phyloP scores from a whole-genome alignment of 441 rosid genomes.

The Viola pubescens region DNA sequence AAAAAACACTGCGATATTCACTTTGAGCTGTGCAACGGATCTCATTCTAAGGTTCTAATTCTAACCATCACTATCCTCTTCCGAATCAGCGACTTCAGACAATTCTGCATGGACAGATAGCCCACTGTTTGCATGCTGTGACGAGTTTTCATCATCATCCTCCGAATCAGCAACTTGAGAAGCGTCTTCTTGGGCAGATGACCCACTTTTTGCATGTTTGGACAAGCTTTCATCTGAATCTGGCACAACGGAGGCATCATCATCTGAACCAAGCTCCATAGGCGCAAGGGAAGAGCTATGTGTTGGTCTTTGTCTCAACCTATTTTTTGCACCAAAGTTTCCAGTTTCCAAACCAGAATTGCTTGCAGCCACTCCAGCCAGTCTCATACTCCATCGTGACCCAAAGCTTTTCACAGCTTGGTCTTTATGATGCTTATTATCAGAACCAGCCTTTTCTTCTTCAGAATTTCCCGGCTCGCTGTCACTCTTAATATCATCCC shows the following conservation, averaged over 20 bases:
- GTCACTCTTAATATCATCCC: conserved; percentile 17
- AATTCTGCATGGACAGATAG: conserved; percentile 14
- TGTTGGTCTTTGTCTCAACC: conserved; percentile 50
- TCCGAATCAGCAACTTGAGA: conserved; percentile 34
- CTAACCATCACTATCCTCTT: conserved; percentile 16
- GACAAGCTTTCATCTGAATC: neutral
- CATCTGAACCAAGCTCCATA: conserved; percentile 35
- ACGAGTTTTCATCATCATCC: conserved; percentile 30
- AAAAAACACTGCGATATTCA: conserved; percentile 1
- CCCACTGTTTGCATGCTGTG: conserved; percentile 6
- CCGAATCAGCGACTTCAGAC: conserved; percentile 16
- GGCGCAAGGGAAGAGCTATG: conserved; percentile 44
- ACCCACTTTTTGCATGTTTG: no score
- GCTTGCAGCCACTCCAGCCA: conserved; percentile 24
- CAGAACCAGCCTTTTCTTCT: conserved; percentile 15
- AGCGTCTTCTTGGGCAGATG: no score
- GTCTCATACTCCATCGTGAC: conserved; percentile 29
- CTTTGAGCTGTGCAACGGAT: neutral
- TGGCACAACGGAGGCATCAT: conserved; percentile 14
- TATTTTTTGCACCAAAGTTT: conserved; percentile 32
- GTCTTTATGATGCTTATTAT: conserved; percentile 14
- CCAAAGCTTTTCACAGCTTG: conserved; percentile 20
- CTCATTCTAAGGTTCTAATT: neutral
- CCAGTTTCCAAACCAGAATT: conserved; percentile 25
- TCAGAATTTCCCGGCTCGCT: conserved; percentile 16